Base-by-base conservation (phyloP, 257 asterid genomes). In the Schizonepeta tenuifolia region DNA sequence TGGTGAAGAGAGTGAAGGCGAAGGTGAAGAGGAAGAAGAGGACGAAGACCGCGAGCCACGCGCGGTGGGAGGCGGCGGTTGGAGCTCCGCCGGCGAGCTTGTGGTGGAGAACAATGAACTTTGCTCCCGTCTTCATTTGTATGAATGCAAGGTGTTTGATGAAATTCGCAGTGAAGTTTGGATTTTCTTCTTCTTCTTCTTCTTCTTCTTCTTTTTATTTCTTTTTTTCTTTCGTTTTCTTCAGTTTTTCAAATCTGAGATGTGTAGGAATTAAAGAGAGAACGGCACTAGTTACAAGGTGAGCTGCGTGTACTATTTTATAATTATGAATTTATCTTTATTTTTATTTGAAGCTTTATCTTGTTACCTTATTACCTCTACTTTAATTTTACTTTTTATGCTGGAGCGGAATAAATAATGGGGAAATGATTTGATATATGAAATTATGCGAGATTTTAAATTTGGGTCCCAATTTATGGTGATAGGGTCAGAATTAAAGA, bases 91-190 rank as follows among this genome's bases (percentile, higher is more conserved):
- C 64, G 80, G 80, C 84, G 69, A 87, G 76, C 60, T 86, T 88
- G 70, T 79, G 92, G 65, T 93, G 96, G 71, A 91, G 76, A 20
- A 93, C 84, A 59, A 91, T 87, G 82, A 84, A 84, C 57, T 87
- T 90, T 5, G 94, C 79, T 74, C 79, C 83, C 53, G 77, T 77
- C 84, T 93, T 93, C 98, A 91, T 93, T 13, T 62, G 67, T 8
- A 59, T 8, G 50, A 14, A 22, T 9, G 44, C 38, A 53, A 77
- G 20, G 71, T 75, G 82, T 66, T 56, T 21, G 84, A 69, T 65
- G 28, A 54, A 4, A 51, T 7, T 51, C 28, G 13, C 57, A 18
- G 10, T 12, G 57, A 14, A 55, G 49, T 21, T 43, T 28, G 67
- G 15, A 6, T 47, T 47, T 60, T 28, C 20, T 11, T 21, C 33